Conservation (phyloP, 768 basidiomycete species). For the Boletellus emodensis region DNA sequence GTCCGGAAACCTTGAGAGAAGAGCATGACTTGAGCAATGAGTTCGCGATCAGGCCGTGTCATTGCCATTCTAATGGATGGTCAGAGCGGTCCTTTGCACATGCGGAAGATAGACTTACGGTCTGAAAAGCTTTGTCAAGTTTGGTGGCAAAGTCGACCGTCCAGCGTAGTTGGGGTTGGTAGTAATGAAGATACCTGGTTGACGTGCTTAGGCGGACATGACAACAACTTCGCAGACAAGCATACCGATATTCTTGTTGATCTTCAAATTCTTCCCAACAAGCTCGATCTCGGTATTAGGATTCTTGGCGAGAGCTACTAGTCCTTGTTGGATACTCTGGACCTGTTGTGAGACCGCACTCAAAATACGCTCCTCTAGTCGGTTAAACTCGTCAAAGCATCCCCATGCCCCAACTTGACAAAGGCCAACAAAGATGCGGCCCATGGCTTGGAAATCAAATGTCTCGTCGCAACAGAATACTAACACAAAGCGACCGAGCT, state of each 20-base stretch:
- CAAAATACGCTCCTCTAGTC: slow-evolving; percentile 95
- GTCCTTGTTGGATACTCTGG: slow-evolving; percentile 95
- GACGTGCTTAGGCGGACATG: slow-evolving; percentile 6
- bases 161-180: slow-evolving; percentile 99
- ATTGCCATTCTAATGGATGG: slow-evolving; percentile 79
- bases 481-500: slow-evolving; percentile 96
- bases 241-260: slow-evolving; percentile 89
- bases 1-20: slow-evolving; percentile 99
- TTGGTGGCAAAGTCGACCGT: slow-evolving; percentile 85
- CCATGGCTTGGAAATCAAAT: slow-evolving; percentile 99
- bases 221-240: not conserved
- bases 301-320: slow-evolving; percentile 77
- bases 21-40: slow-evolving; percentile 98
- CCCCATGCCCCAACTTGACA: slow-evolving; percentile 99
- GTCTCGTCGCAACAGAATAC: slow-evolving; percentile 99
- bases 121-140: slow-evolving; percentile 88
- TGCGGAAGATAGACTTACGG: slow-evolving; percentile 52
- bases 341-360: slow-evolving; percentile 99
- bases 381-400: slow-evolving; percentile 97
- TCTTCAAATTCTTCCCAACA: slow-evolving; percentile 88
- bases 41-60: slow-evolving; percentile 96
- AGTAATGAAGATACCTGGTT: slow-evolving; percentile 91
- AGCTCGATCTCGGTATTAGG: slow-evolving; percentile 90
- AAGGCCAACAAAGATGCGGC: slow-evolving; percentile 96
- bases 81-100: slow-evolving; percentile 3